Conservation (phyloP, 345 rosid species). For the Psidium friedrichsthalianum region DNA sequence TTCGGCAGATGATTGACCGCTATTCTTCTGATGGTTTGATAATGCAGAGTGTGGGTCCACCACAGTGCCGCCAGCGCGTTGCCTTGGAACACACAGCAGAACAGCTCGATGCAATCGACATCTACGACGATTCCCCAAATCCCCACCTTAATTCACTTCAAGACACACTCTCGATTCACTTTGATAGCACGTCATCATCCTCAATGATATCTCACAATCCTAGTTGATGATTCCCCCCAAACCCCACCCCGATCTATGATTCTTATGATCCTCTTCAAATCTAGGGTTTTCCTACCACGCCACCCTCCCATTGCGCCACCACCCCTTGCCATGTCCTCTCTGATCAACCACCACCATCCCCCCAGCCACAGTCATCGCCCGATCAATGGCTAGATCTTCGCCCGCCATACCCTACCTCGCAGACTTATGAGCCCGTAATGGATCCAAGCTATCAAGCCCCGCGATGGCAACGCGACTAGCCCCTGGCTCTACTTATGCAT, state of each 20-base stretch:
- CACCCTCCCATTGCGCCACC: background rate
- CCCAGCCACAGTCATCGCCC: background rate
- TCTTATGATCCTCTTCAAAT: slow-evolving; percentile 22
- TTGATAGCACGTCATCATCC: background rate
- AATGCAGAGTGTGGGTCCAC: no score
- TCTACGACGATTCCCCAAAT: no score
- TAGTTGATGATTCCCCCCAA: slow-evolving; percentile 28
- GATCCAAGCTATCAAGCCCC: slow-evolving; percentile 40
- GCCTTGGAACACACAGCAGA: no score
- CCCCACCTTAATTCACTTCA: no score
- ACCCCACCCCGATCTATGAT: slow-evolving; percentile 9
- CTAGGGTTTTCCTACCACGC: slow-evolving; percentile 18
- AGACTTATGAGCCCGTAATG: slow-evolving; percentile 33
- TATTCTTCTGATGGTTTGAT: no score
- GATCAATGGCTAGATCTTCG: slow-evolving; percentile 14
- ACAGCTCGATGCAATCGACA: no score
- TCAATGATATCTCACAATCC: slow-evolving; percentile 10
- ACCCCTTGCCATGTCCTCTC: background rate
- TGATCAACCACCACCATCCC: background rate
- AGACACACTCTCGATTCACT: background rate
- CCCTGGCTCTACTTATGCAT: slow-evolving; percentile 48
- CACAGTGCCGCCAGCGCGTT: no score
- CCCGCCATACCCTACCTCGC: slow-evolving; percentile 38
- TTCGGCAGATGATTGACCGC: no score
- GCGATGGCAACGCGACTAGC: slow-evolving; percentile 23